phyloP scores from a whole-genome alignment of 768 basidiomycete species.

The Suillus cothurnatus region DNA sequence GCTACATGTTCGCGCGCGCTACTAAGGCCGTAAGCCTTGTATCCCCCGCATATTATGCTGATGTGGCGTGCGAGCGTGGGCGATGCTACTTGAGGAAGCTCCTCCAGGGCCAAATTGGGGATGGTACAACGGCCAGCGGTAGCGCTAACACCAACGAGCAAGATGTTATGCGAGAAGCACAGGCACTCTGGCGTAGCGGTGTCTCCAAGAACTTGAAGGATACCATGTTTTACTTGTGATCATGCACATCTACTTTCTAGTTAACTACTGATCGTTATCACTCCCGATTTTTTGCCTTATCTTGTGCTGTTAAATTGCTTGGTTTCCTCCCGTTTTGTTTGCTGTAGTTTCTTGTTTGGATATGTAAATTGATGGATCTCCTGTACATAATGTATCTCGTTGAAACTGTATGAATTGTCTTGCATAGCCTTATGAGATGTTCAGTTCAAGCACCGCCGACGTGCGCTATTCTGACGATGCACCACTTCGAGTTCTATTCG shows the following conservation, averaged over 20 bases:
- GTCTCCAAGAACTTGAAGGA: constrained; percentile 56
- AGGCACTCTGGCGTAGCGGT: constrained; percentile 55
- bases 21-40: constrained; percentile 47
- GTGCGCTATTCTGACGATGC: background rate
- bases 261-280: background rate
- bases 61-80: constrained; percentile 55
- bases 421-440: background rate
- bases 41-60: constrained; percentile 44
- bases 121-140: constrained; percentile 32
- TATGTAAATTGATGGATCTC: background rate
- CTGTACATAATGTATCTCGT: background rate
- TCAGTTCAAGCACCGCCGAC: background rate
- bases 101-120: constrained; percentile 37
- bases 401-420: background rate
- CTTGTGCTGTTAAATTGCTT: background rate
- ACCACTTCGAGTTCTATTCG: background rate
- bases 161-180: constrained; percentile 55
- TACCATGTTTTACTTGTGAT: constrained; percentile 78
- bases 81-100: constrained; percentile 54
- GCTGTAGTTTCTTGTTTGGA: background rate
- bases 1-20: constrained; percentile 62
- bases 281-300: background rate
- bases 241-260: background rate
- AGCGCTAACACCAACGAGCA: constrained; percentile 47
- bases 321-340: too few relatives aligned